These are phyloP conservation scores for Phyllosticta capitalensis DNA, from an alignment of 2,329 filamentous ascomycete species.

Conservation along the genomic window DNA sequence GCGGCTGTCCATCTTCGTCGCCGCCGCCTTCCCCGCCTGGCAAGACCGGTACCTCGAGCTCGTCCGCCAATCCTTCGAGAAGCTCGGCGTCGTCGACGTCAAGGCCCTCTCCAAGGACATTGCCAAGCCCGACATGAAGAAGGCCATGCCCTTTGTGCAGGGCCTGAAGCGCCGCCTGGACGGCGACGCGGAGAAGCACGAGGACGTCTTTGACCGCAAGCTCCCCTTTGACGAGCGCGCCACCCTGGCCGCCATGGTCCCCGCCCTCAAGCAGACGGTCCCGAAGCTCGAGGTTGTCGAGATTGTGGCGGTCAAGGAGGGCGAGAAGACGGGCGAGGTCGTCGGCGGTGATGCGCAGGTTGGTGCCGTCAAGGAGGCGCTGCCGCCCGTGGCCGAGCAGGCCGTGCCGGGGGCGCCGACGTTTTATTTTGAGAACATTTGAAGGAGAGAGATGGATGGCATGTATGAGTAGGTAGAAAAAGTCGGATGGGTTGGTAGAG, in stretches of 20 bases:
- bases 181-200: conserved; percentile 49
- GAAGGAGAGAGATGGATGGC: not conserved
- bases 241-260: conserved; percentile 67
- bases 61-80: conserved; percentile 60
- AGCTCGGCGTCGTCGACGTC: conserved; percentile 60
- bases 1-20: conserved; percentile 78
- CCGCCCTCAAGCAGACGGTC: conserved; percentile 66
- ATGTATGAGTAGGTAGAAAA: not conserved
- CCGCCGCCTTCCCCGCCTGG: conserved; percentile 75
- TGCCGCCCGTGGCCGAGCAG: conserved; percentile 55
- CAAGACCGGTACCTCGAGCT: conserved; percentile 84
- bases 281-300: conserved; percentile 60
- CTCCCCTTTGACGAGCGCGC: conserved; percentile 77
- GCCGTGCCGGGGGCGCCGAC: conserved; percentile 75
- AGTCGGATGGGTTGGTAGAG: too few species aligned
- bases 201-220: conserved; percentile 70
- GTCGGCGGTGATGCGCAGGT: conserved; percentile 50
- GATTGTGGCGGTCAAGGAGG: conserved; percentile 62
- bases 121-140: conserved; percentile 87
- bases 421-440: conserved; percentile 78
- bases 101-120: conserved; percentile 72
- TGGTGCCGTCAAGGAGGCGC: conserved; percentile 32
- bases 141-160: conserved; percentile 96
- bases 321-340: conserved; percentile 53
- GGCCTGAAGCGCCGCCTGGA: conserved; percentile 73